A percentile compares a stretch with the other conserved stretches of the same genome.
phyloP scores from a whole-genome alignment of 2,329 filamentous ascomycete species.

The Ceratocystis papillata region DNA sequence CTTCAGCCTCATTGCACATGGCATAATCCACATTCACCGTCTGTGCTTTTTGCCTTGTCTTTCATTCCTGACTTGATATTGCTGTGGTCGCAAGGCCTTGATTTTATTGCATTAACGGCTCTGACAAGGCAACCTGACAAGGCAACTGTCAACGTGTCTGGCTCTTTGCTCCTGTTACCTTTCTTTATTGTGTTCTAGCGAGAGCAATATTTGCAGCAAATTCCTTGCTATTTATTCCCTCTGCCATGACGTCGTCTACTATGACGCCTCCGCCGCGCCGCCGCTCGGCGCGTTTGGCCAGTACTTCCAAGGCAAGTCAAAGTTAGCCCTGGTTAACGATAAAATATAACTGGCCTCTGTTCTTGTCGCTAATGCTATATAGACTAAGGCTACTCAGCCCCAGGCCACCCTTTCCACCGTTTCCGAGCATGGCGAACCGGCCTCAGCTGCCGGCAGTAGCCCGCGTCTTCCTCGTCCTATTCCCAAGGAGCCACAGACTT shows the following conservation, averaged over 20 bases:
- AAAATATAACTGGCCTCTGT: neutral
- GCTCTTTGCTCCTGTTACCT: neutral
- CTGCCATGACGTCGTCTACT: constrained; percentile 20
- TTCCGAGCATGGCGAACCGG: constrained; percentile 36
- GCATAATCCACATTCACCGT: no score
- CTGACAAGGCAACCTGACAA: no score
- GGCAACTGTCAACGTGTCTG: no score
- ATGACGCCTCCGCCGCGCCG: constrained; percentile 37
- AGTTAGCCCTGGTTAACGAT: neutral
- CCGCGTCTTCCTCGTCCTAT: constrained; percentile 18
- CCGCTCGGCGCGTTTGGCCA: constrained; percentile 38
- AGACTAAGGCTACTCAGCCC: constrained; percentile 29
- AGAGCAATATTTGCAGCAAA: no score
- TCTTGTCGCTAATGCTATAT: constrained; percentile 22
- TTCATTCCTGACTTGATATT: no score
- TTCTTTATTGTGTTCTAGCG: neutral
- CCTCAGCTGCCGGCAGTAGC: constrained; percentile 2
- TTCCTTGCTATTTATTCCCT: neutral
- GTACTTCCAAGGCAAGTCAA: constrained; percentile 32
- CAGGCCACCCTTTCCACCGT: constrained; percentile 35
- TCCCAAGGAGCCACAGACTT: constrained; percentile 15
- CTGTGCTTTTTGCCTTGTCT: no score
- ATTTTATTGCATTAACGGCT: neutral
- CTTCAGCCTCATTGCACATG: no score
- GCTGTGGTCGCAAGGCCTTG: no score